These are phyloP conservation scores for Cercospora janseana DNA, from an alignment of 2,329 filamentous ascomycete species.

Conservation along the genomic window DNA sequence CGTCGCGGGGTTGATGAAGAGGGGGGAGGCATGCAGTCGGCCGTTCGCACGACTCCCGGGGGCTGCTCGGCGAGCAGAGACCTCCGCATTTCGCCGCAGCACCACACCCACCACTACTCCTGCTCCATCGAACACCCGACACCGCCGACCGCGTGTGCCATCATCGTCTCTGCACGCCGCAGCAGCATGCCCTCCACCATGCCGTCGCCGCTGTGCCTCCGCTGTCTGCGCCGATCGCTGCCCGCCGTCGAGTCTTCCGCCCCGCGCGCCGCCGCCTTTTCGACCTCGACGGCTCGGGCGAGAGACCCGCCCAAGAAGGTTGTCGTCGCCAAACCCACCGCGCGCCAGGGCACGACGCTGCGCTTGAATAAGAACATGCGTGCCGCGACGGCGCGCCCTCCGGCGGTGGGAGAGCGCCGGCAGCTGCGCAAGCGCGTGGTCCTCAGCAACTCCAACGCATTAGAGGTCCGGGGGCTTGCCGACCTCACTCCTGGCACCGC, in stretches of 20 bases:
- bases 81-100: too few species aligned
- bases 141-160: not conserved
- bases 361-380: constrained; percentile 35
- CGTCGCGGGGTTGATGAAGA: too few species aligned
- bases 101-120: not conserved
- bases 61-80: too few species aligned
- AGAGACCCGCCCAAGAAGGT: constrained; percentile 29
- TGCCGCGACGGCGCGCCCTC: constrained; percentile 28
- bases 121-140: not conserved
- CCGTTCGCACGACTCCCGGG: too few species aligned
- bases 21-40: too few species aligned
- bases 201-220: constrained; percentile 31
- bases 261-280: constrained; percentile 35
- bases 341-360: constrained; percentile 31
- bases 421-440: constrained; percentile 84
- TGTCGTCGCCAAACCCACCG: constrained; percentile 22
- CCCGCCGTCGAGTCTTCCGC: constrained; percentile 11
- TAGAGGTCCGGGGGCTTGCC: constrained; percentile 68
- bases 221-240: constrained; percentile 31
- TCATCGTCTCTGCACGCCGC: not conserved
- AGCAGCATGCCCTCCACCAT: constrained; percentile 20
- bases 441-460: constrained; percentile 89
- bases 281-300: constrained; percentile 33
- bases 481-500: constrained; percentile 47
- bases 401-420: constrained; percentile 73